Percentiles rank a stretch among this genome's conserved stretches.
Evolutionary conservation across 176 grass and related monocot genomes (phyloP).

Genomic region (Avena insularis): DNA sequence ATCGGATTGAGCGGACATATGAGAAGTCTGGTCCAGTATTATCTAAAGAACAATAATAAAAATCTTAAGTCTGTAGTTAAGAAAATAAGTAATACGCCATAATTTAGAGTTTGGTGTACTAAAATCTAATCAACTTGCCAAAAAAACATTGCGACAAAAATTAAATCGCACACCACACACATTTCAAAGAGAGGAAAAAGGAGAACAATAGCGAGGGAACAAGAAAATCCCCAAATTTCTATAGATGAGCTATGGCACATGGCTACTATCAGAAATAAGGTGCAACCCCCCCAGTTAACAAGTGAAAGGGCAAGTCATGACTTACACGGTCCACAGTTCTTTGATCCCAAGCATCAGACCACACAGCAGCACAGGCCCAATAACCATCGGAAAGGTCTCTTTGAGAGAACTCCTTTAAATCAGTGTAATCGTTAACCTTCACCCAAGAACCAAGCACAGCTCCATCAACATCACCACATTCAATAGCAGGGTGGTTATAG

Average conservation of each 20-base stretch:
- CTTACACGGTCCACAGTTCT: constrained; percentile 91
- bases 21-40: constrained; percentile 77
- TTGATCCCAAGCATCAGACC: constrained; percentile 92
- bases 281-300: constrained; percentile 29
- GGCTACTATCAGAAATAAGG: constrained; percentile 32
- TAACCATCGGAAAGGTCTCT: constrained; percentile 60
- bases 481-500: constrained; percentile 43
- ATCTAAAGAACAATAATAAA: constrained; percentile 63
- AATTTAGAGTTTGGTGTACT: constrained; percentile 7
- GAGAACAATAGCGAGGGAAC: background rate
- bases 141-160: constrained; percentile 16
- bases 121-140: constrained; percentile 20
- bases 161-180: background rate
- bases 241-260: constrained; percentile 34
- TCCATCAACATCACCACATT: constrained; percentile 93
- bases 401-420: constrained; percentile 53
- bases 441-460: constrained; percentile 79
- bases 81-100: constrained; percentile 26
- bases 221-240: constrained; percentile 28
- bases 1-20: constrained; percentile 46
- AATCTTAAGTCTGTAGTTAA: constrained; percentile 33
- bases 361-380: constrained; percentile 91
- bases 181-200: background rate
- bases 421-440: constrained; percentile 56
- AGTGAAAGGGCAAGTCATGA: constrained; percentile 45